Conservation (phyloP, 2,329 filamentous ascomycete genomes). For the Colletotrichum sublineola region DNA sequence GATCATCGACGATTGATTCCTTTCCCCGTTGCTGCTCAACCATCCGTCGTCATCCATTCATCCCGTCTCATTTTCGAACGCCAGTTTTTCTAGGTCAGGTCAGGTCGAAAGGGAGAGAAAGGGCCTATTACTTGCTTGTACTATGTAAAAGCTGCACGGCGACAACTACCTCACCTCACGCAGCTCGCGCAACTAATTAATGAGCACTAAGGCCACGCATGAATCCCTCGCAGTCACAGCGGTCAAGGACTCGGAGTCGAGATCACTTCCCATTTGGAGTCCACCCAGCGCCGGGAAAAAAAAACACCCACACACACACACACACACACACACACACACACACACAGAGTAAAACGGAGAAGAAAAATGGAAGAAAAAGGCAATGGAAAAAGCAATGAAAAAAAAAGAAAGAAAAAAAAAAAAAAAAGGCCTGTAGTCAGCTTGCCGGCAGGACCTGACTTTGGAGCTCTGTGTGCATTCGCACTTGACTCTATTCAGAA, state of each 20-base stretch:
- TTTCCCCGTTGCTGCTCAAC: slow-evolving; percentile 13
- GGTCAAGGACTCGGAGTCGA: not conserved
- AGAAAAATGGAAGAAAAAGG: too few relatives aligned
- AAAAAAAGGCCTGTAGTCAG: not conserved
- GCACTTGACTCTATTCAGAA: slow-evolving; percentile 40
- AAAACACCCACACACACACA: not conserved
- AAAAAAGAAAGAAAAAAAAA: not conserved
- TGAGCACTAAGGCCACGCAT: slow-evolving; percentile 19
- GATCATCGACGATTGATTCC: not conserved
- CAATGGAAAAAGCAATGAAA: not conserved
- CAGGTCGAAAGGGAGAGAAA: slow-evolving; percentile 1
- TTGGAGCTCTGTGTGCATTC: slow-evolving; percentile 1
- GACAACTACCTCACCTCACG: slow-evolving; percentile 3
- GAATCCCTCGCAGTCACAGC: slow-evolving; percentile 8
- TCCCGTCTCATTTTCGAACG: not conserved
- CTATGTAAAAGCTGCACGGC: slow-evolving; percentile 17
- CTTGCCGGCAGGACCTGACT: slow-evolving; percentile 10
- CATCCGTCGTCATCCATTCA: slow-evolving; percentile 1
- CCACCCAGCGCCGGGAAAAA: not conserved
- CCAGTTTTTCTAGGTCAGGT: not conserved
- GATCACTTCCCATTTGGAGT: not conserved
- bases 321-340: not conserved
- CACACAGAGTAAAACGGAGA: not conserved
- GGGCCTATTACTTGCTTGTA: not conserved
- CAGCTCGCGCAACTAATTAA: slow-evolving; percentile 1